A percentile compares a stretch with the other conserved stretches of the same genome.
Conservation (phyloP, 2,329 filamentous ascomycete species). For the Apiospora aurea region DNA sequence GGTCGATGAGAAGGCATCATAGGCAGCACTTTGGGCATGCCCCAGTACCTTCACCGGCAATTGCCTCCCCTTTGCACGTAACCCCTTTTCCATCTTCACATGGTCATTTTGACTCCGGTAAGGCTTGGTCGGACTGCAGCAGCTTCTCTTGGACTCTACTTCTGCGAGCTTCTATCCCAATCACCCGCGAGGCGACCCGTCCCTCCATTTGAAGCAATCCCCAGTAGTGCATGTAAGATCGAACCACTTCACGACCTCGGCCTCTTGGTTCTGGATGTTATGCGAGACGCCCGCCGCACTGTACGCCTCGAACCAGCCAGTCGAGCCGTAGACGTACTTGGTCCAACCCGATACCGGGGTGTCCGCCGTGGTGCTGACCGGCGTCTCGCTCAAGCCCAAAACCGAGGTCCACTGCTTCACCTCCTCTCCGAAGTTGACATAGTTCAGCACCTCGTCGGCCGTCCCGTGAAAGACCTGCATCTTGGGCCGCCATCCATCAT, state of each 20-base stretch:
- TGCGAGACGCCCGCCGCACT: slow-evolving; percentile 48
- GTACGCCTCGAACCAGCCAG: slow-evolving; percentile 49
- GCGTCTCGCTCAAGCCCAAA: slow-evolving; percentile 41
- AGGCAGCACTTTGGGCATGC: not conserved
- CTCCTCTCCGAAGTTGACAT: slow-evolving; percentile 60
- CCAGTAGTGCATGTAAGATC: slow-evolving; percentile 42
- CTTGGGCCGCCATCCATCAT: slow-evolving; percentile 58
- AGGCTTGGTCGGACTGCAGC: not conserved
- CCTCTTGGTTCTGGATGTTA: slow-evolving; percentile 48
- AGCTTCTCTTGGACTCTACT: not conserved
- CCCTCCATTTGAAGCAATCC: slow-evolving; percentile 48
- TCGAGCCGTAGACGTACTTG: slow-evolving; percentile 44
- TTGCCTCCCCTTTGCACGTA: too few relatives aligned
- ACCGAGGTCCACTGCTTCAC: slow-evolving; percentile 60
- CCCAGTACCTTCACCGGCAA: not conserved
- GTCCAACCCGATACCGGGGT: slow-evolving; percentile 48
- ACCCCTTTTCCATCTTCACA: too few relatives aligned
- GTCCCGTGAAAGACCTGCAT: slow-evolving; percentile 66
- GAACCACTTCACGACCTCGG: slow-evolving; percentile 46
- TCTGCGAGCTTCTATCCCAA: not conserved
- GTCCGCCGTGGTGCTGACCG: slow-evolving; percentile 38
- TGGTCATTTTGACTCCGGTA: not conserved
- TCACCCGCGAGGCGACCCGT: slow-evolving; percentile 30
- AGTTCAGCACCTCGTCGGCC: slow-evolving; percentile 56
- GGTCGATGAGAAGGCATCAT: not conserved